Conservation (phyloP, 768 basidiomycete genomes). For the Serendipita vermifera region DNA sequence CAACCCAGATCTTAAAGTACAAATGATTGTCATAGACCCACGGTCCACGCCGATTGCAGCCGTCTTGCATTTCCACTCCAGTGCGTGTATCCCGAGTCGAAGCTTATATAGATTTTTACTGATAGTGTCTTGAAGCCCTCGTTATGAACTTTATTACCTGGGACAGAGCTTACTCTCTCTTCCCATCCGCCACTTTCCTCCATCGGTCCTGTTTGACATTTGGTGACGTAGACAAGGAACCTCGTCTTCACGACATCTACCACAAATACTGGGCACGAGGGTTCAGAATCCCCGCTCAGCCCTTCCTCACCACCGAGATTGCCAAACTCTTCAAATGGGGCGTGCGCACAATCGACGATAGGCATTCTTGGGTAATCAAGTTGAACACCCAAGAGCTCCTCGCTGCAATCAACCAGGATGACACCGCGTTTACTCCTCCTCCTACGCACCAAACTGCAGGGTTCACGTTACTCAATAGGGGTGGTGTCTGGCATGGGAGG, state of each 20-base stretch:
- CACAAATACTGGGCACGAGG: slow-evolving; percentile 29
- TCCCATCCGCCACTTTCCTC: slow-evolving; percentile 27
- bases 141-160: slow-evolving; percentile 36
- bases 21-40: slow-evolving; percentile 28
- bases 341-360: slow-evolving; percentile 25
- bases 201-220: background rate
- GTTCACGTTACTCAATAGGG: no score
- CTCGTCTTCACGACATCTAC: slow-evolving; percentile 8
- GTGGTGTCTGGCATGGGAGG: no score
- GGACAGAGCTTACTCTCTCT: slow-evolving; percentile 30
- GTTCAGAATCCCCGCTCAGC: slow-evolving; percentile 22
- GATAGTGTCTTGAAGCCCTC: slow-evolving; percentile 22
- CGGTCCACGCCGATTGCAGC: slow-evolving; percentile 27
- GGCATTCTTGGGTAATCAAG: slow-evolving; percentile 22
- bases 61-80: slow-evolving; percentile 37
- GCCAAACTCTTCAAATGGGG: slow-evolving; percentile 15
- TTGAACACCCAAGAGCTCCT: no score
- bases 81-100: slow-evolving; percentile 22
- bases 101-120: no score
- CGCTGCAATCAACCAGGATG: no score
- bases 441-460: no score
- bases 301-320: background rate
- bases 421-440: no score
- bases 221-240: background rate
- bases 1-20: slow-evolving; percentile 22